Evolutionary conservation across 179 eudicot genomes (phyloP).

Genomic region (Drosera spatulata): DNA sequence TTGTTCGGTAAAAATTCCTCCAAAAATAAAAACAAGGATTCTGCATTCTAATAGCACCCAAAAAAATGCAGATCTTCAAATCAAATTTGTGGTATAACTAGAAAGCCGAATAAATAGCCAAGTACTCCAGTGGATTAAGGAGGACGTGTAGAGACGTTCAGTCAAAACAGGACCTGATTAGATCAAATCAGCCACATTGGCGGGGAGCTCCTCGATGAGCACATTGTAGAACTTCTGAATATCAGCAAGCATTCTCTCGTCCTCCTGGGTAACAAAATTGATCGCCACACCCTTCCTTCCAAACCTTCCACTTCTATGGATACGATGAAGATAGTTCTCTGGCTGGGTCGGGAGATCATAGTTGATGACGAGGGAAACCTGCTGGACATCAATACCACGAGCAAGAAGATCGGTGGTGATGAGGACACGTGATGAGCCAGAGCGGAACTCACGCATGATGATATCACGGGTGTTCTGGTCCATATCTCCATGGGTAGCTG

Average conservation of each 20-base stretch:
- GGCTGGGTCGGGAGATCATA: slow-evolving; percentile 38
- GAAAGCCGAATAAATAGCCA: no score
- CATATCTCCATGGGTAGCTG: slow-evolving; percentile 11
- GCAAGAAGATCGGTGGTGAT: slow-evolving; percentile 40
- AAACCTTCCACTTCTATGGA: slow-evolving; percentile 17
- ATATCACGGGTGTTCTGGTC: slow-evolving; percentile 31
- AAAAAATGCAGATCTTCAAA: no score
- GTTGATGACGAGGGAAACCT: slow-evolving; percentile 37
- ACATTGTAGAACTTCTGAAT: slow-evolving; percentile 41
- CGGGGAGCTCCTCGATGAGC: slow-evolving; percentile 32
- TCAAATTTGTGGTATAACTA: no score
- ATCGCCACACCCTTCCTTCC: slow-evolving; percentile 30
- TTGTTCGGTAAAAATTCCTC: no score
- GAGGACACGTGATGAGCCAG: slow-evolving; percentile 37
- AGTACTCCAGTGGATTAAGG: no score
- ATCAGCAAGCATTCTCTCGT: slow-evolving; percentile 33
- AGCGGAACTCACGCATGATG: slow-evolving; percentile 34
- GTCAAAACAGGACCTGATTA: neutral
- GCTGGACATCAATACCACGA: slow-evolving; percentile 43
- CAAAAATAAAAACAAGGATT: no score
- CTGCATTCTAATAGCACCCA: no score
- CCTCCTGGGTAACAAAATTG: slow-evolving; percentile 29
- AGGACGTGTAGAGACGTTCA: no score
- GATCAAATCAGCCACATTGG: slow-evolving; percentile 36
- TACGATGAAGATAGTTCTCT: slow-evolving; percentile 37